Evolutionary conservation across 2,329 filamentous ascomycete genomes (phyloP).

Genomic region (Penicillium sp.): DNA sequence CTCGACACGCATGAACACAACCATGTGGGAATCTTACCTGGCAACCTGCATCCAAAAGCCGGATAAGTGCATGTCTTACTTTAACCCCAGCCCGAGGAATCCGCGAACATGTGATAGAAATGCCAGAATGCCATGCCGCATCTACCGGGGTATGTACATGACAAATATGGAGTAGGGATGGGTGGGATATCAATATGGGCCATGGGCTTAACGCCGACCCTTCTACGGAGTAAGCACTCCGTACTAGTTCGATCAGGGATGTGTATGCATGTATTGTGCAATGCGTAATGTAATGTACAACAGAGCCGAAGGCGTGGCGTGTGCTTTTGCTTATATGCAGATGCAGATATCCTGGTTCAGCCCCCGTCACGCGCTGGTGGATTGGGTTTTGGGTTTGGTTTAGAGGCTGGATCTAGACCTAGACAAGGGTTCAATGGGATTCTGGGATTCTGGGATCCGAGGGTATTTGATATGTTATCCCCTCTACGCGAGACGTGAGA

Average conservation of each 20-base stretch:
- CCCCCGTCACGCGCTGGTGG: not conserved
- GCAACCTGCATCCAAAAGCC: constrained; percentile 3
- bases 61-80: constrained; percentile 4
- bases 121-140: not conserved
- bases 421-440: not conserved
- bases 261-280: not conserved
- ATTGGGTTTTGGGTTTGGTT: not conserved
- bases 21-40: constrained; percentile 8
- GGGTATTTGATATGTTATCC: not conserved
- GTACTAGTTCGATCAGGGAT: not conserved
- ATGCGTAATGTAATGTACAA: not conserved
- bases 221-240: not conserved
- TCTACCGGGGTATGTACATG: not conserved
- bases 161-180: not conserved
- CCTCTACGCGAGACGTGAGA: not conserved
- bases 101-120: not conserved
- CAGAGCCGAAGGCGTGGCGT: not conserved
- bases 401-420: not conserved
- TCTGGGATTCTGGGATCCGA: too few relatives aligned
- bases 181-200: not conserved
- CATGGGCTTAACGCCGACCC: not conserved
- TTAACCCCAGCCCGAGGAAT: not conserved
- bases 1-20: not conserved
- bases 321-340: not conserved
- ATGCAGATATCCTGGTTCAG: constrained; percentile 3